Evolutionary conservation across 305 asterid genomes (phyloP), one percentile per base, ranked within the genome.

Genomic region (Petunia hybrid): DNA sequence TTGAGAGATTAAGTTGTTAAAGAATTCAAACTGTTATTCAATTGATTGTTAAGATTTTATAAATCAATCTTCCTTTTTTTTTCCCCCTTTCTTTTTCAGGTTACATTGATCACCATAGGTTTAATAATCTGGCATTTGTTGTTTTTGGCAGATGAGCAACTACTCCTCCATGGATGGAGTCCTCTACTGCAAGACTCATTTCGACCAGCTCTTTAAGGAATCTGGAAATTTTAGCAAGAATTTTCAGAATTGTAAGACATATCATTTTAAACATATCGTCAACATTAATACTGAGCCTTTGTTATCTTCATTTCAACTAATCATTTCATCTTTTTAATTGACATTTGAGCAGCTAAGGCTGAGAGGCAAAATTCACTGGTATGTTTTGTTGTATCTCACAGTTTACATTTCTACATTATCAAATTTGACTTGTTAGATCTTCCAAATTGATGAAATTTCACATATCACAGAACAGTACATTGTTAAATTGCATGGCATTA

Each of bases 131-230:
- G 0, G 14, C 41, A 16, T 69, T 9, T 51, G 56, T 10, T 84
- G 66, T 16, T 8, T 9, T 4, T 69, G 36, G 71, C 87, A 95
- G 99, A 95, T 95, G 99, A 92, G 98, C 91, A 95, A 91, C 88
- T 95, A 95, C 86, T 95, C 97, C 10, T 95, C 99, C 86, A 95
- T 95, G 99, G 98, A 95, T 87, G 99, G 99, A 83, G 89, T 92
- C 84, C 87, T 92, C 62, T 95, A 92, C 86, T 95, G 98, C 97
- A 95, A 95, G 87, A 16, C 98, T 80, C 99, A 95, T 85, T 95
- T 95, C 75, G 98, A 95, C 56, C 89, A 88, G n/a, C 85, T 88
- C 55, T 88, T 88, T 60, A 88, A 88, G 79, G 88, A 88, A 81
- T 81, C 91, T 71, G 91, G 91, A 80, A 88, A 88, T 73, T 88